Percentiles rank a stretch among this genome's conserved stretches.
Evolutionary conservation across 2,329 filamentous ascomycete genomes (phyloP).

Genomic region (Fusarium udum): DNA sequence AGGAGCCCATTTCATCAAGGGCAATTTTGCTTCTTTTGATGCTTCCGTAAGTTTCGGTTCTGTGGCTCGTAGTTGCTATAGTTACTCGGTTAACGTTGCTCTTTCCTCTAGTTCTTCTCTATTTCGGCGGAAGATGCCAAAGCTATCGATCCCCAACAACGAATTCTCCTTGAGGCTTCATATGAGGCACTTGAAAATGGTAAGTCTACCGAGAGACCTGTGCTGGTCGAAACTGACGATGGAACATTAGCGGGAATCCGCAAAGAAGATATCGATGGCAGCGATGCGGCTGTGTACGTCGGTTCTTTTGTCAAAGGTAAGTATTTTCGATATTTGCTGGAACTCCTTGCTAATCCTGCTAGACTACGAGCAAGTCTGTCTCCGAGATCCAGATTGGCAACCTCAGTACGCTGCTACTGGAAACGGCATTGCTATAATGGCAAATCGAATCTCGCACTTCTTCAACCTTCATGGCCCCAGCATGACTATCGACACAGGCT

Average conservation of each 20-base stretch:
- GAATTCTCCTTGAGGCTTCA: conserved; percentile 60
- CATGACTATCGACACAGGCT: conserved; percentile 68
- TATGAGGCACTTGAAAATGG: conserved; percentile 63
- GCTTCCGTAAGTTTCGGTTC: conserved; percentile 52
- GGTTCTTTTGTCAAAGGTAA: conserved; percentile 62
- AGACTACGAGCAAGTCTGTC: conserved; percentile 63
- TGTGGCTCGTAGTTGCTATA: neutral
- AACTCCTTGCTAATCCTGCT: neutral
- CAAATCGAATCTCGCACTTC: conserved; percentile 65
- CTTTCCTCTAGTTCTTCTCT: conserved; percentile 58
- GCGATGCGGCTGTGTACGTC: conserved; percentile 59
- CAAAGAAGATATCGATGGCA: conserved; percentile 55
- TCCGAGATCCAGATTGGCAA: conserved; percentile 59
- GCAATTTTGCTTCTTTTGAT: conserved; percentile 59
- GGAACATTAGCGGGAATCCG: conserved; percentile 53
- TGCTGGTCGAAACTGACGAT: neutral
- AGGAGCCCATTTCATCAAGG: conserved; percentile 62
- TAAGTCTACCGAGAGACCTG: conserved; percentile 18
- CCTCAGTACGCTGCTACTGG: conserved; percentile 64
- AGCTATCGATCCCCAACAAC: conserved; percentile 63
- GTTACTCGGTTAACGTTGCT: neutral
- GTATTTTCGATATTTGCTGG: neutral
- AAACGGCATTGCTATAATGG: conserved; percentile 62
- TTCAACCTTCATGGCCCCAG: conserved; percentile 66
- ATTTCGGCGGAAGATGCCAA: conserved; percentile 60